Evolutionary conservation across 352 stramenopile species (phyloP), one percentile per base, ranked within the genome.

Genomic region (Globisporangium paddicum): DNA sequence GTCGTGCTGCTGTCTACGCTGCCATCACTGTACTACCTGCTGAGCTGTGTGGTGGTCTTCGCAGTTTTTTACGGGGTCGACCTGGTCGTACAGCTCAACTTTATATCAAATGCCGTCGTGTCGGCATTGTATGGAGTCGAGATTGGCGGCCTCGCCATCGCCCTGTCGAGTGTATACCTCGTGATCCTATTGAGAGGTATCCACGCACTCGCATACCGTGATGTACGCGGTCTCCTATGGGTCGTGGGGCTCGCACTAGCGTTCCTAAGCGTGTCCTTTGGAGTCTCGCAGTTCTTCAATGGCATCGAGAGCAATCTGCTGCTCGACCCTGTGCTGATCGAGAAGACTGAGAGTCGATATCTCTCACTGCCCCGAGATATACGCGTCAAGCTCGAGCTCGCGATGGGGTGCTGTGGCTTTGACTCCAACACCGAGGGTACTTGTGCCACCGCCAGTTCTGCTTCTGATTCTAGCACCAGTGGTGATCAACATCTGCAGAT

Each of bases 331-430:
- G 57, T 53, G 6, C 67, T 82, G 6, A 68, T 57, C 18, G 34
- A 65, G 45, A 61, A 63, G n/a, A 65, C 78, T 2, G 62, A 84
- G 32, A 37, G 51, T 0, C 75, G 70, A 23, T 85, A 73, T 34
- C 38, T 71, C 16, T 48, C 41, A 0, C 41, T 85, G 7, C 41
- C 73, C 3, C 42, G 52, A 0, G 58, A 61, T 1, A 57, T 28
- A 5, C 46, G 77, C 13, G 38, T 82, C 10, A 23, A 47, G 2
- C n/a, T 87, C 3, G 77, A 87, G 49, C 68, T 73, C 35, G 54
- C 56, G 19, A 71, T 87, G 55, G 58, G 59, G 13, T 87, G 77
- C 42, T 87, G 77, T 19, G 77, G 77, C 14, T 83, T 80, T 37
- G 62, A 62, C 8, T 28, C 44, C 6, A 69, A 30, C 2, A 18